Percentiles rank a stretch among this genome's conserved stretches.
phyloP scores from a whole-genome alignment of 1,284 basidiomycete species.

The Thecaphora thlaspeos region DNA sequence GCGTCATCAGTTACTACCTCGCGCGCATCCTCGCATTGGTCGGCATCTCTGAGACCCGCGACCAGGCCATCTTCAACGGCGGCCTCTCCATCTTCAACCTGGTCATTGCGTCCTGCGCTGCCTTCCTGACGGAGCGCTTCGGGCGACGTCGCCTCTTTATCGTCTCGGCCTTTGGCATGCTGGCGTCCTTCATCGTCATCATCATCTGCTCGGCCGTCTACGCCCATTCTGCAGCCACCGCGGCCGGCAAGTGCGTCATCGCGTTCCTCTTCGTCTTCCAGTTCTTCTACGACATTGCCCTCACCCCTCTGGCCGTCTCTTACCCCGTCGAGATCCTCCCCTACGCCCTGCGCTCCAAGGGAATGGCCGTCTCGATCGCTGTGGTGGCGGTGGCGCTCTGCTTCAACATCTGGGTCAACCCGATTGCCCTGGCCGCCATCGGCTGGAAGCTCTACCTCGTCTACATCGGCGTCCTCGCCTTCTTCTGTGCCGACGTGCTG shows the following conservation, averaged over 20 bases:
- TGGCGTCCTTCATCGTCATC: conserved; percentile 3
- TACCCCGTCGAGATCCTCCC: conserved; percentile 27
- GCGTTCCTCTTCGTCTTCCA: conserved; percentile 7
- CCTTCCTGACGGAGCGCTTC: background rate
- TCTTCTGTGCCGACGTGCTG: conserved; percentile 30
- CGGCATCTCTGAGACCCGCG: conserved; percentile 10
- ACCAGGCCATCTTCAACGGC: conserved; percentile 4
- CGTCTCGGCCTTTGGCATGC: conserved; percentile 3
- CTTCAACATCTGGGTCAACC: conserved; percentile 30
- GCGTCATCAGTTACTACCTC: conserved; percentile 33
- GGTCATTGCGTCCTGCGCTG: background rate
- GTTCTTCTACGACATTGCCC: conserved; percentile 8
- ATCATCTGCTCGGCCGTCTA: conserved; percentile 4
- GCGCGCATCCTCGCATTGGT: conserved; percentile 21
- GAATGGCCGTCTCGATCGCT: conserved; percentile 17
- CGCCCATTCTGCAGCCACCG: background rate
- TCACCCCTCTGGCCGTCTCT: conserved; percentile 12
- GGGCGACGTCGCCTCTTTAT: conserved; percentile 3
- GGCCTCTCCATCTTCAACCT: conserved; percentile 7
- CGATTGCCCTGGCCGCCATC: conserved; percentile 26
- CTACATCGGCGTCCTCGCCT: conserved; percentile 20
- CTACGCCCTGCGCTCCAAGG: conserved; percentile 22
- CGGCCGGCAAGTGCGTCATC: conserved; percentile 1
- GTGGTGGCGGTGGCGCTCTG: conserved; percentile 17
- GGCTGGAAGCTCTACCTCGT: conserved; percentile 34